A percentile compares a stretch with the other conserved stretches of the same genome.
Evolutionary conservation across 305 asterid genomes (phyloP).

Genomic region (Euphrasia arctica): DNA sequence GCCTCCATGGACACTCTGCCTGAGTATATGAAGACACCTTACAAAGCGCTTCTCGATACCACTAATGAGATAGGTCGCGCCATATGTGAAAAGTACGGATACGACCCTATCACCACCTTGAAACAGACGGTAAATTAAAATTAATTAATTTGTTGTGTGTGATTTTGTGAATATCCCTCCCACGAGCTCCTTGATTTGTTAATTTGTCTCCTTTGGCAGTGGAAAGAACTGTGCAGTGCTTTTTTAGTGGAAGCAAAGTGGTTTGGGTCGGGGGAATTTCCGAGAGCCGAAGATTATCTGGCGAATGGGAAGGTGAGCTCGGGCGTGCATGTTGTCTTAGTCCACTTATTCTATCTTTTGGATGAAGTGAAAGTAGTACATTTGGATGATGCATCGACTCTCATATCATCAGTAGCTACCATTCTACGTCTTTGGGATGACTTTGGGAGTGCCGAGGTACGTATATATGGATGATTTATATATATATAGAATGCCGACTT

Average conservation of each 20-base stretch:
- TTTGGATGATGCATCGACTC: conserved; percentile 16
- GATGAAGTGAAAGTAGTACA: conserved; percentile 7
- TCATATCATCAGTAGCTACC: conserved; percentile 33
- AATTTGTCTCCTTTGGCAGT: conserved; percentile 11
- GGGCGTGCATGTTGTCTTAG: conserved; percentile 37
- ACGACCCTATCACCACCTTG: conserved; percentile 37
- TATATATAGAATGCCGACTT: no score
- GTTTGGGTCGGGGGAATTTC: conserved; percentile 9
- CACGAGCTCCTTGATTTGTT: no score
- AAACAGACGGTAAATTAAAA: conserved; percentile 35
- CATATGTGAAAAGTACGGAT: conserved; percentile 33
- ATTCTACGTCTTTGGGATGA: conserved; percentile 48
- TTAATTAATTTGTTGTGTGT: background rate
- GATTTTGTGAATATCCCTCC: no score
- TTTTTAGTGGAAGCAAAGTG: conserved; percentile 29
- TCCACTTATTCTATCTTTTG: conserved; percentile 40
- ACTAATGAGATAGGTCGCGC: conserved; percentile 33
- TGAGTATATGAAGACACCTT: conserved; percentile 48
- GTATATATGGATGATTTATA: background rate
- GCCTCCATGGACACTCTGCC: conserved; percentile 46
- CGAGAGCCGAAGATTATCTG: conserved; percentile 39
- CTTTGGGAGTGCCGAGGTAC: conserved; percentile 47
- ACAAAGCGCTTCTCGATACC: conserved; percentile 42
- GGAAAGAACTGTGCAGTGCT: conserved; percentile 46
- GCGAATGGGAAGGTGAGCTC: conserved; percentile 49